These are phyloP conservation scores for Phytophthora sojae DNA, from an alignment of 352 stramenopile species.

Conservation along the genomic window DNA sequence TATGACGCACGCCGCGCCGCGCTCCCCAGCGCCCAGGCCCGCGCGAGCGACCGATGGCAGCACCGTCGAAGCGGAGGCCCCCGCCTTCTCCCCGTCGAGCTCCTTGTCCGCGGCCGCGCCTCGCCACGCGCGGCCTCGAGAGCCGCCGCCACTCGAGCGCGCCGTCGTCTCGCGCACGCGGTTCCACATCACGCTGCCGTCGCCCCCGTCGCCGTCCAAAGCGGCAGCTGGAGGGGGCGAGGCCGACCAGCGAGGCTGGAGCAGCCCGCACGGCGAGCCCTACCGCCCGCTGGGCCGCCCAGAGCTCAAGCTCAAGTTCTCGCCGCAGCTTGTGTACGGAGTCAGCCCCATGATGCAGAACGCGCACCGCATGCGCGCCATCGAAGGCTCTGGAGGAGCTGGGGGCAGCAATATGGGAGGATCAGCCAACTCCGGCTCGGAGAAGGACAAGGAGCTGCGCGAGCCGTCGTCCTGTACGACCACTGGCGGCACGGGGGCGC, in stretches of 20 bases:
- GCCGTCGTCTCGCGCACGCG: constrained; percentile 61
- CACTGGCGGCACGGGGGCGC: not conserved
- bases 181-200: constrained; percentile 58
- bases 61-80: not conserved
- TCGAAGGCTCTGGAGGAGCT: constrained; percentile 17
- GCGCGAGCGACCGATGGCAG: not conserved
- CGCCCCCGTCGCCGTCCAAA: constrained; percentile 4
- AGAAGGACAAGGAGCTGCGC: constrained; percentile 30
- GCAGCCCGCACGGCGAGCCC: constrained; percentile 73
- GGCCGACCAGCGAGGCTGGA: constrained; percentile 59
- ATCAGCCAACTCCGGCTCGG: constrained; percentile 1
- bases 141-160: constrained; percentile 44
- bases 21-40: constrained; percentile 10
- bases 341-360: constrained; percentile 47
- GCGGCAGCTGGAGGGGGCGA: not conserved
- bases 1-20: not conserved
- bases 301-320: constrained; percentile 73
- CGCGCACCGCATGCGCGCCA: constrained; percentile 32
- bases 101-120: not conserved
- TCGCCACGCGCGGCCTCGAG: constrained; percentile 2
- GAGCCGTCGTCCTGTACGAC: constrained; percentile 10
- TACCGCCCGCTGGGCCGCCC: constrained; percentile 76
- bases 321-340: constrained; percentile 53
- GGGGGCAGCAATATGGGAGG: not conserved
- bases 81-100: not conserved